A percentile compares a stretch with the other conserved stretches of the same genome.
Evolutionary conservation across 169 alveolate genomes (phyloP).

Genomic region (Perkinsus chesapeaki): DNA sequence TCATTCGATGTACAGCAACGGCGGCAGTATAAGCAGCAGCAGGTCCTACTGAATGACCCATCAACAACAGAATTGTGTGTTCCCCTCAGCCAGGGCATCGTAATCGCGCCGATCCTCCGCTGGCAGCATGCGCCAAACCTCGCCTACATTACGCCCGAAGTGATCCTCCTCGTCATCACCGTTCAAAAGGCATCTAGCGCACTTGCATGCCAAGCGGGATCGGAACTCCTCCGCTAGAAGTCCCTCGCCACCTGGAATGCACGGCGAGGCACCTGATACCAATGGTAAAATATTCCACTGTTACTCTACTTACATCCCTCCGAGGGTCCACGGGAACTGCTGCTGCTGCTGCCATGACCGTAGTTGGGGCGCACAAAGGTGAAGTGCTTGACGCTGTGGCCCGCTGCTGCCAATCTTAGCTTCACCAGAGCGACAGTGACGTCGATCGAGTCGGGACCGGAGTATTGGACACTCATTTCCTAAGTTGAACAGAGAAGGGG

Average conservation of each 20-base stretch:
- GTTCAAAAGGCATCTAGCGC: not conserved
- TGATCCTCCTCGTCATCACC: not conserved
- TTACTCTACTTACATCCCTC: too few species aligned
- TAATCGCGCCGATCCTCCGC: not conserved
- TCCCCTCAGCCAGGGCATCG: not conserved
- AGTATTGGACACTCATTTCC: not conserved
- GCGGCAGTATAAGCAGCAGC: too few species aligned
- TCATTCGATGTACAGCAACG: too few species aligned
- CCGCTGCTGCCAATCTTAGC: not conserved
- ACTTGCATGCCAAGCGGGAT: not conserved
- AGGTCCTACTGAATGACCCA: too few species aligned
- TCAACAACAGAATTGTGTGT: too few species aligned
- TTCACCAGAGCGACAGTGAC: not conserved
- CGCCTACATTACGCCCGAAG: not conserved
- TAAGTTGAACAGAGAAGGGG: too few species aligned
- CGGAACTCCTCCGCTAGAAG: not conserved
- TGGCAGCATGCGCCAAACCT: not conserved
- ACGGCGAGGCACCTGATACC: too few species aligned
- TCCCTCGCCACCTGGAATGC: not conserved
- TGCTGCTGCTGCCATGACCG: too few species aligned
- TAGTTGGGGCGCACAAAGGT: not conserved
- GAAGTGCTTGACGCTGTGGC: not conserved
- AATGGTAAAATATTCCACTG: too few species aligned
- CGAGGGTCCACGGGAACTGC: too few species aligned
- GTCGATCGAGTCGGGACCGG: not conserved